Conservation (phyloP, 2,329 filamentous ascomycete species). For the Alternaria longipes region DNA sequence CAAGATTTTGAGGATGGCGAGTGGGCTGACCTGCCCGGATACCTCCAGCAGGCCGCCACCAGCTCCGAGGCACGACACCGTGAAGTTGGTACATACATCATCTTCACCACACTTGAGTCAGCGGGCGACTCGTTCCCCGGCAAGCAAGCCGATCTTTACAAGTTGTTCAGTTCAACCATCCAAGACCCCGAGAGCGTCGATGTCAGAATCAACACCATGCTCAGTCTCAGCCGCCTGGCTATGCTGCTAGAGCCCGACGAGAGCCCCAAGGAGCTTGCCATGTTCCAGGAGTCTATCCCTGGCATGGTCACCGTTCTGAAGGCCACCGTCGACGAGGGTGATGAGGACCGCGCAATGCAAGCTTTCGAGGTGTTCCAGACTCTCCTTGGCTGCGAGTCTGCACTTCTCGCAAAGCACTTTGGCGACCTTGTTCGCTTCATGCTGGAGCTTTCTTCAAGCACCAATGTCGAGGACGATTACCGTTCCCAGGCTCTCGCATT, state of each 20-base stretch:
- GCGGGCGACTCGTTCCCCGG: conserved; percentile 85
- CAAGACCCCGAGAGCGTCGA: conserved; percentile 89
- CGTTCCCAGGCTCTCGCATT: conserved; percentile 91
- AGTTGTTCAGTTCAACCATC: conserved; percentile 86
- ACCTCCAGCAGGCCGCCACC: conserved; percentile 80
- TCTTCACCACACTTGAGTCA: conserved; percentile 89
- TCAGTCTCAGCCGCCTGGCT: conserved; percentile 86
- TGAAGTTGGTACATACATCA: conserved; percentile 90
- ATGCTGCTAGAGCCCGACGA: conserved; percentile 90
- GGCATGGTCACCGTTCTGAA: conserved; percentile 91
- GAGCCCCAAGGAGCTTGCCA: conserved; percentile 74
- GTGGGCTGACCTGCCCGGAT: conserved; percentile 81
- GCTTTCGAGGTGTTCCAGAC: conserved; percentile 98
- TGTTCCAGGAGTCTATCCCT: conserved; percentile 83
- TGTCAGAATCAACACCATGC: conserved; percentile 92
- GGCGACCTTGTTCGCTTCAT: conserved; percentile 93
- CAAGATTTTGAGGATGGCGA: conserved; percentile 87
- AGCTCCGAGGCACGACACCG: conserved; percentile 79
- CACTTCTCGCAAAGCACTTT: conserved; percentile 84
- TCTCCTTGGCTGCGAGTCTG: conserved; percentile 86
- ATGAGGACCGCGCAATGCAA: conserved; percentile 89
- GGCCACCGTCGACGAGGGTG: conserved; percentile 77
- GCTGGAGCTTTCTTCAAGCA: conserved; percentile 84
- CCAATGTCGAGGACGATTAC: conserved; percentile 80
- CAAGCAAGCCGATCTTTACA: conserved; percentile 80